Base-by-base conservation (phyloP, 139 green algal species). In the Coelastrella sp. region DNA sequence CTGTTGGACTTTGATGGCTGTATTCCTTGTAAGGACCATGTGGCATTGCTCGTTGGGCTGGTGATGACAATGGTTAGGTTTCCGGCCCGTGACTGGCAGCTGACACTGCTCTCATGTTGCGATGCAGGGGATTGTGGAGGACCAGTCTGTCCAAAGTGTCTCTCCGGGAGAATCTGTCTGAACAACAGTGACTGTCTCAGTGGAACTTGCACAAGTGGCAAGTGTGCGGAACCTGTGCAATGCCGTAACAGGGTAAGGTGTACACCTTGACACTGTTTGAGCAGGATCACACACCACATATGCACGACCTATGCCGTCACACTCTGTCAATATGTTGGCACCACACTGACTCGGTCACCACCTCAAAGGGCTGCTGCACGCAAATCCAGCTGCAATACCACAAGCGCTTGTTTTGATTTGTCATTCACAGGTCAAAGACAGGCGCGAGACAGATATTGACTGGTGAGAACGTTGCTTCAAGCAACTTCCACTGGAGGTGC, bases 101-200 rank as follows among this genome's bases (percentile, higher is more conserved):
- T 57, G 45, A 23, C 11, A 23, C 45, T 57, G 15, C 45, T 38
- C 7, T 40, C 27, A 38, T 40, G n/a, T n/a, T n/a, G 62, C 1
- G 23, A 38, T 80, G 45, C 72, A 80, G 72, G n/a, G 45, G 51
- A 80, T 40, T 80, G 72, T 50, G 72, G 72, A 67, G 72, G 72
- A 5, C 71, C 71, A 19, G 23, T 45, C 72, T 80, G 72, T 32
- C 48, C 72, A 4, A 66, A 64, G 32, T 80, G 72, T 32, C 72
- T 80, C 15, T 66, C 72, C 27, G 35, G 21, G 27, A 80, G 48
- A 34, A 27, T 25, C 27, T 80, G 72, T 48, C 30, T 80, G 21
- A 48, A 66, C 8, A 66, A 66, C 72, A 80, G 19, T 23, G 72
- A 80, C 30, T 80, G 72, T 40, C 48, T 80, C 30, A 80, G 72